Evolutionary conservation across 2,329 filamentous ascomycete species (phyloP), one percentile per base, ranked within the genome.

Genomic region (Aspergillus intermedius): DNA sequence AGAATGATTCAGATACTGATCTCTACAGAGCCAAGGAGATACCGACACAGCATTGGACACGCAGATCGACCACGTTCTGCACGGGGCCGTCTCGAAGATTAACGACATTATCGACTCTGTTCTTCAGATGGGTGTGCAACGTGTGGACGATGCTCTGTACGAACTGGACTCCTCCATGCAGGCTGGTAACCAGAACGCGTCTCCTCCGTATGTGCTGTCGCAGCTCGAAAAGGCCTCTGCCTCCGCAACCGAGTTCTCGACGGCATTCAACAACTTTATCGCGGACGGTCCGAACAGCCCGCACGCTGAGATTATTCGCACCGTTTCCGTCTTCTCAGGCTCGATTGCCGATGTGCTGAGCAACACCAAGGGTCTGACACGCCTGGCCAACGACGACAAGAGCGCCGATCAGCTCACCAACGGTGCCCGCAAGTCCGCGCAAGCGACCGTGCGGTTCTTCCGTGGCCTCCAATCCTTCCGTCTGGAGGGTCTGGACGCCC

Each of bases 61-160:
- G 30, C 88, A 95, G 67, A 89, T 98, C 53, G 91, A 97, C 68
- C 86, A 86, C 39, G 79, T 98, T 54, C 84, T 97, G 51, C 78
- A 93, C 57, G 81, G 89, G 53, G 94, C 90, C 61, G 78, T 96
- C 44, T 82, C 86, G 65, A 96, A 95, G 77, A 91, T 98, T 68
- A 93, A 95, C 73, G 90, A 95, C 60, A 91, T 98, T 46, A 95
- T 98, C 58, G 93, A 98, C 68, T 95, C 91, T 0, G 93, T 98
- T 3, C 77, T 98, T 35, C 91, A 97, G 66, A 86, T 88, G 44
- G 93, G 91, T 57, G 89, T 97, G 19, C 84, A 93, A 61, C 86
- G 93, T 41, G 91, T 98, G 12, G 93, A 98, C 61, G 93, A 98
- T 70, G 90, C 93, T 40, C 77, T 98, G 32, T 98, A 98, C 72